Base-by-base conservation (phyloP, 176 grass and related monocot species). In the Bonia amplexicaulis region DNA sequence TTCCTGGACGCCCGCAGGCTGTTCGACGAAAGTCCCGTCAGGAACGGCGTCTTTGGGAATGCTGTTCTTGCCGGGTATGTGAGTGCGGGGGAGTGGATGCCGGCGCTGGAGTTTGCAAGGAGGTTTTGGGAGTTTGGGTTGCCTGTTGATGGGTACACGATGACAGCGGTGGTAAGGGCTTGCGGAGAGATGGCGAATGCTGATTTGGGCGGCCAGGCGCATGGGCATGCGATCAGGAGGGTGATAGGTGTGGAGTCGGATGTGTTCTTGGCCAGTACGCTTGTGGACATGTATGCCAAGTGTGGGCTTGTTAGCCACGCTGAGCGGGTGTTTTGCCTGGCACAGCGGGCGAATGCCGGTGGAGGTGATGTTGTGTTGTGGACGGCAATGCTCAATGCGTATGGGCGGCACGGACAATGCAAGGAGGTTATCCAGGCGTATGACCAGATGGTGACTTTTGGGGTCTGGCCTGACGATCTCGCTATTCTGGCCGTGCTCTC, bases 251-350 rank as follows among this genome's bases (percentile, higher is more conserved):
- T 73, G 41, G 86, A 80, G 10, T 63, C 39, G 15, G 84, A 94
- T 19, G 77, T 66, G 68, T 89, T 94, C 80, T 48, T 91, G 64
- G 23, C 40, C 40, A 69, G 84, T 1, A 80, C 72, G 2, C 53
- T 94, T 39, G 49, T 94, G 76, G 92, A 94, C 48, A 94, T 94
- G 92, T 94, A 91, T 12, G 92, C 86, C 71, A 89, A 91, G 77
- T 89, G 92, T 0, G 86, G 92, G 41, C 86, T 89, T 52, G 76
- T 91, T 17, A 53, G 76, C 12, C 78, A 73, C 5, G 80, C 89
- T 4, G 55, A 88, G 39, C 71, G 29, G 42, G 80, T 91, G 80
- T 94, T 94, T 7, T 9, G 55, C 23, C 61, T 85, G 14, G 79
- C 87, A 5, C 72, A 55, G 19, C 46, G 26, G 6, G 73, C 12